A percentile compares a stretch with the other conserved stretches of the same genome.
These are phyloP conservation scores for Saxispiralis lemnorum DNA, from an alignment of 495 filamentous ascomycete species.

Conservation along the genomic window DNA sequence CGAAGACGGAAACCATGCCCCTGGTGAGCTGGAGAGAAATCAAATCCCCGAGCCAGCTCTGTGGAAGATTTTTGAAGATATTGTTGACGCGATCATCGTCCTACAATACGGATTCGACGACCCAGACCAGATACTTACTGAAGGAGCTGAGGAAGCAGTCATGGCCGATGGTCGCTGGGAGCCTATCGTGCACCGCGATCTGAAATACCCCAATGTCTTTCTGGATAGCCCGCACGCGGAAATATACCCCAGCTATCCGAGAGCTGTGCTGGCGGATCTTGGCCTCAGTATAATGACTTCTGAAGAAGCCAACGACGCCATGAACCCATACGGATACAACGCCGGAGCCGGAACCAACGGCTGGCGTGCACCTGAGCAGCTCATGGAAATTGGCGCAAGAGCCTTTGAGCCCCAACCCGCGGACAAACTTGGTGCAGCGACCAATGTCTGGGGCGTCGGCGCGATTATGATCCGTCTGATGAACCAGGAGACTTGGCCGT, in stretches of 20 bases:
- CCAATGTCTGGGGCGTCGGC: conserved; percentile 3
- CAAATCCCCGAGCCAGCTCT: neutral
- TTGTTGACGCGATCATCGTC: neutral
- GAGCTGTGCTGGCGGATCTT: neutral
- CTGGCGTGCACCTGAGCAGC: neutral
- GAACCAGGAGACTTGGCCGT: too few species aligned
- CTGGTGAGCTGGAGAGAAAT: too few species aligned
- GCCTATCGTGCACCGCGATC: conserved; percentile 1
- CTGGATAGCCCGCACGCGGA: neutral
- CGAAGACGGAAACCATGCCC: too few species aligned
- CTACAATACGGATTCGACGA: neutral
- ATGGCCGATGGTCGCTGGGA: neutral
- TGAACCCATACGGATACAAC: neutral
- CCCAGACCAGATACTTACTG: neutral
- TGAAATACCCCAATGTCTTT: conserved; percentile 1
- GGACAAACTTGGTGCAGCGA: neutral
- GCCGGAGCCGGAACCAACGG: neutral
- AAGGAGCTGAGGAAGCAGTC: too few species aligned
- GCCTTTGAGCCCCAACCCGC: neutral
- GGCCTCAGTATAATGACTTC: neutral
- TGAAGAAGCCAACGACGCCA: neutral
- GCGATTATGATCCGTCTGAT: neutral
- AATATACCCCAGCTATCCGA: neutral
- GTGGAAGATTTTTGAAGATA: neutral
- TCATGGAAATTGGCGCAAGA: neutral